A percentile compares a stretch with the other conserved stretches of the same genome.
Conservation (phyloP, 352 stramenopile genomes). For the Phytopythium sindhum region DNA sequence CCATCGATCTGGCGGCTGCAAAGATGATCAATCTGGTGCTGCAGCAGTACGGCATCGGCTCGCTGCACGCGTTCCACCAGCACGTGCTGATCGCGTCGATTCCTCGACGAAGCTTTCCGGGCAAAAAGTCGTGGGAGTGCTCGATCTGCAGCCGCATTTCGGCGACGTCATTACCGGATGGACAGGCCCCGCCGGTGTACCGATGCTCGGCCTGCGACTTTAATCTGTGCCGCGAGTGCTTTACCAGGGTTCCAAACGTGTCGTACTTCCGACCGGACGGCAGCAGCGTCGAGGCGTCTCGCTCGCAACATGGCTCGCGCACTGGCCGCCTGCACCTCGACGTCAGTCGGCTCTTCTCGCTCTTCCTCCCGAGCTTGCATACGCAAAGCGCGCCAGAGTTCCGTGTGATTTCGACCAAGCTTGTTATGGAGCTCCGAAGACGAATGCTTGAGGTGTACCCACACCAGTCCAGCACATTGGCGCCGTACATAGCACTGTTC, state of each 20-base stretch:
- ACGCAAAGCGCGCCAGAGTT: constrained; percentile 2
- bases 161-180: constrained; percentile 15
- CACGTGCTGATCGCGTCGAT: constrained; percentile 34
- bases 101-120: constrained; percentile 26
- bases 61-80: constrained; percentile 35
- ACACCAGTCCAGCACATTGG: constrained; percentile 41
- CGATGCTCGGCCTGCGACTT: constrained; percentile 56
- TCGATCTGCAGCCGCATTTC: constrained; percentile 34
- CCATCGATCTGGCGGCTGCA: constrained; percentile 16
- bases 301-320: neutral
- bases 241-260: constrained; percentile 61
- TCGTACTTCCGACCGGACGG: constrained; percentile 6
- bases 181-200: constrained; percentile 25
- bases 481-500: constrained; percentile 35
- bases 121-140: constrained; percentile 34
- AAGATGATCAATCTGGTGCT: constrained; percentile 34
- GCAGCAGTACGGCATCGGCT: constrained; percentile 23
- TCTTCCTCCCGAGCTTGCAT: constrained; percentile 27
- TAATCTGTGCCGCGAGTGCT: constrained; percentile 54
- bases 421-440: constrained; percentile 43
- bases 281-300: constrained; percentile 3
- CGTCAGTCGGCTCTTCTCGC: constrained; percentile 30
- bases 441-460: constrained; percentile 52
- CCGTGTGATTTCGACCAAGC: constrained; percentile 11
- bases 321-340: constrained; percentile 4